Evolutionary conservation across 2,329 filamentous ascomycete genomes (phyloP), one percentile per base, ranked within the genome.

Genomic region (Mariannaea elegans): DNA sequence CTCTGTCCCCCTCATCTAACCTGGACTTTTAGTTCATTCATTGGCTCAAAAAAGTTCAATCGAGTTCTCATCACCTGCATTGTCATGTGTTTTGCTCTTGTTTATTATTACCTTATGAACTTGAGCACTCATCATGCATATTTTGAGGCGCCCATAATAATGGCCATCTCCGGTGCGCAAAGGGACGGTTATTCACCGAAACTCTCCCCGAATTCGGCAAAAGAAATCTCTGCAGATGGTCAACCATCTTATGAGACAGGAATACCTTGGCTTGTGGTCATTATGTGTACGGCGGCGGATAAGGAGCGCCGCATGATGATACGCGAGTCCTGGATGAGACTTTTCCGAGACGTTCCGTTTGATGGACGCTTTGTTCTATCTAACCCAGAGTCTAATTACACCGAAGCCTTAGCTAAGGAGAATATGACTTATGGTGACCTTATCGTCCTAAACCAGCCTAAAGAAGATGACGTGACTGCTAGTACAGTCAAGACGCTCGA

Each of bases 401-500:
- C 65, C 1, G 60, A 36, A 12, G 27, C 12, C 75, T n/a, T 57
- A 60, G 3, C 65, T 57, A 21, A 73, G 27, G 27, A 76, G 60
- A 75, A 75, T 49, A 64, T 62, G 24, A 75, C 73, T 2, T 73
- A 69, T 62, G 73, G 73, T 13, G 73, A 75, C 52, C 67, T 76
- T 34, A 73, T 75, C 58, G 68, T 76, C 2, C 72, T 75, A 4
- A 70, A 75, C n/a, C 65, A 72, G 42, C 52, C 75, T 3, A 61
- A 63, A 12, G 73, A 75, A 60, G 67, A 72, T 48, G 69, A 72
- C 13, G 29, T 73, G 7, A 72, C 69, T 4, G 72, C 73, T 36
- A 75, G 75, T 54, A 74, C 72, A 8, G 62, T 75, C 59, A 75
- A 76, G 65, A 73, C 72, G 4, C 63, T 75, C 13, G 73, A 75